phyloP scores from a whole-genome alignment of 2,329 filamentous ascomycete species.

The Byssochlamys sp. region DNA sequence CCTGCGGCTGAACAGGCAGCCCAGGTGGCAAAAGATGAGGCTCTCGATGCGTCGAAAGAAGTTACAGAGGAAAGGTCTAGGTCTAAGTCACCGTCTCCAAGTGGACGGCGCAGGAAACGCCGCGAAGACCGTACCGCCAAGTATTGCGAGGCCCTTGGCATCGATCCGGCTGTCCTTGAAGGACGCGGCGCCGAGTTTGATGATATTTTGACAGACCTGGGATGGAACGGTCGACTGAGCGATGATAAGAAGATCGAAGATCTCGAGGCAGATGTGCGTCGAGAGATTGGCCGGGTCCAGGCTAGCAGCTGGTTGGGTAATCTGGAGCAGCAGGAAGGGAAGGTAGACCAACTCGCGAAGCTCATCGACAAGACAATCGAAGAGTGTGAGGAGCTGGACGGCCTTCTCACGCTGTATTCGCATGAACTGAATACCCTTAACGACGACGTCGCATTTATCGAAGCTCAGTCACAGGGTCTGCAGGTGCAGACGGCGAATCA shows the following conservation, averaged over 20 bases:
- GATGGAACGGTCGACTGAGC: constrained; percentile 73
- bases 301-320: constrained; percentile 86
- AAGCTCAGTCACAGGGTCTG: constrained; percentile 90
- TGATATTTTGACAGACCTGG: constrained; percentile 72
- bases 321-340: constrained; percentile 74
- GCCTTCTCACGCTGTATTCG: constrained; percentile 82
- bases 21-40: constrained; percentile 14
- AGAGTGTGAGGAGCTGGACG: constrained; percentile 93
- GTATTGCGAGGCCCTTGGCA: constrained; percentile 66
- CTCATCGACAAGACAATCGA: constrained; percentile 83
- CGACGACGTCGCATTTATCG: constrained; percentile 93
- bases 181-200: constrained; percentile 71
- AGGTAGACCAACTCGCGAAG: constrained; percentile 73
- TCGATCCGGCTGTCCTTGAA: constrained; percentile 68
- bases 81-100: constrained; percentile 29
- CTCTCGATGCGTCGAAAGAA: constrained; percentile 15
- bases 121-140: constrained; percentile 65
- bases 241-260: constrained; percentile 67
- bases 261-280: constrained; percentile 71
- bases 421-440: constrained; percentile 89
- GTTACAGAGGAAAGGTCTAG: constrained; percentile 17
- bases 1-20: constrained; percentile 20
- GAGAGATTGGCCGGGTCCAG: constrained; percentile 81
- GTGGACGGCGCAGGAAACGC: constrained; percentile 50
- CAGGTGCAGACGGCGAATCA: constrained; percentile 97